These are phyloP conservation scores for Acrocalymma vagum DNA, from an alignment of 2,329 filamentous ascomycete species.

Conservation along the genomic window DNA sequence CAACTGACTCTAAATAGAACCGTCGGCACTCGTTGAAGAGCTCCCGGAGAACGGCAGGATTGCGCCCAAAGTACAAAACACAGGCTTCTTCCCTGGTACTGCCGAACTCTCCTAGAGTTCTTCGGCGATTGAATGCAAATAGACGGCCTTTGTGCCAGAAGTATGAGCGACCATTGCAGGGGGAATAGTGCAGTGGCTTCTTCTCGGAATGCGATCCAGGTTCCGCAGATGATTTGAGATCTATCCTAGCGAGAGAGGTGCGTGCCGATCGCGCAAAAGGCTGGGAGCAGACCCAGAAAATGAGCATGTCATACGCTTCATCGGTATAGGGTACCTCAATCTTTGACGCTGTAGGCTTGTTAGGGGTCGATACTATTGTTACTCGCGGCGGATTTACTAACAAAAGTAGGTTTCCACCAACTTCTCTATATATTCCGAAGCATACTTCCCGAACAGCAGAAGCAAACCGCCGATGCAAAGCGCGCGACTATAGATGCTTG, in stretches of 20 bases:
- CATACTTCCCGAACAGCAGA: constrained; percentile 18
- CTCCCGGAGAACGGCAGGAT: constrained; percentile 15
- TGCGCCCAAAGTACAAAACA: constrained; percentile 18
- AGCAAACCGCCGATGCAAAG: constrained; percentile 16
- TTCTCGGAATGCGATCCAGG: constrained; percentile 13
- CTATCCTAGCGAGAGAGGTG: constrained; percentile 13
- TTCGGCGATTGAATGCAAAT: constrained; percentile 15
- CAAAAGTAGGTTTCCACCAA: constrained; percentile 18
- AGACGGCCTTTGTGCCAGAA: constrained; percentile 15
- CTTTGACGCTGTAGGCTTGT: constrained; percentile 12
- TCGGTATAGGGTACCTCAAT: constrained; percentile 17
- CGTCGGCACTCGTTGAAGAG: constrained; percentile 15
- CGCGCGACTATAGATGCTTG: constrained; percentile 12
- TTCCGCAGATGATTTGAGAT: constrained; percentile 17
- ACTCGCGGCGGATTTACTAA: constrained; percentile 11
- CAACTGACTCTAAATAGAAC: constrained; percentile 16
- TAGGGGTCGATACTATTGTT: constrained; percentile 7
- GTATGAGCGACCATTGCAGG: constrained; percentile 20
- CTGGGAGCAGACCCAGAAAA: constrained; percentile 14
- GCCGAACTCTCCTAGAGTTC: constrained; percentile 14
- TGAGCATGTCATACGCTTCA: constrained; percentile 19
- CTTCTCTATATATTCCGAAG: constrained; percentile 12
- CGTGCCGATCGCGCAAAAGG: constrained; percentile 16
- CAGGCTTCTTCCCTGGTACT: constrained; percentile 14
- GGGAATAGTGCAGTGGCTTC: constrained; percentile 19